Conservation (phyloP, 371 early-diverging fungal species). For the Circinella minor region DNA sequence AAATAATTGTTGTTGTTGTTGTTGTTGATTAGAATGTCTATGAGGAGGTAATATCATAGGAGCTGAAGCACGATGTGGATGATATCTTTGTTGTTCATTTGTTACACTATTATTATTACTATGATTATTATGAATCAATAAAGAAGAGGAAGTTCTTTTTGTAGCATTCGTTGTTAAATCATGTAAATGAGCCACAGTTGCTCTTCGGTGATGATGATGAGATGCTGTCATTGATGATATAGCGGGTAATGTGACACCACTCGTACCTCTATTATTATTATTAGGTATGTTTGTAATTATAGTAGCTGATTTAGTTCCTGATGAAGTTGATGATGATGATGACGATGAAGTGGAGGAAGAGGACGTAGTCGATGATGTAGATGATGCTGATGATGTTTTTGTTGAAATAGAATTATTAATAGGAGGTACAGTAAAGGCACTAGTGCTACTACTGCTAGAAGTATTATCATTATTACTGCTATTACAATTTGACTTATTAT, state of each 20-base stretch:
- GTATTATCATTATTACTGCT: too few relatives aligned
- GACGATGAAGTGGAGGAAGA: too few relatives aligned
- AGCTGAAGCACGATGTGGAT: not conserved
- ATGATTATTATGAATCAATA: slow-evolving; percentile 6
- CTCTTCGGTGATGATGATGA: slow-evolving; percentile 3
- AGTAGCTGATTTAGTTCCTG: too few relatives aligned
- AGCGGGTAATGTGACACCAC: slow-evolving; percentile 10
- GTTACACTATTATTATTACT: too few relatives aligned
- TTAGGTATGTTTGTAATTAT: too few relatives aligned
- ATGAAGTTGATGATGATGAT: too few relatives aligned
- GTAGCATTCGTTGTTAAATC: slow-evolving; percentile 2
- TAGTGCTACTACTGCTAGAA: not conserved
- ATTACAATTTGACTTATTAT: not conserved
- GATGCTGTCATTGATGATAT: slow-evolving; percentile 17
- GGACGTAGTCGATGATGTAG: not conserved
- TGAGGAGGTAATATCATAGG: not conserved
- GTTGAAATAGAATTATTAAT: not conserved
- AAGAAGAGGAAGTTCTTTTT: slow-evolving; percentile 2
- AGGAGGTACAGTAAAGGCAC: slow-evolving; percentile 5
- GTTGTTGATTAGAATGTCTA: not conserved
- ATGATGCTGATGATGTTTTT: not conserved
- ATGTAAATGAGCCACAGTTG: not conserved
- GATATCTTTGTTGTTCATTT: slow-evolving; percentile 9
- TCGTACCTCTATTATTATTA: too few relatives aligned
- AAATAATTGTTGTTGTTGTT: slow-evolving; percentile 23